phyloP scores from a whole-genome alignment of 2,329 filamentous ascomycete species.

The Fulvia fulva region DNA sequence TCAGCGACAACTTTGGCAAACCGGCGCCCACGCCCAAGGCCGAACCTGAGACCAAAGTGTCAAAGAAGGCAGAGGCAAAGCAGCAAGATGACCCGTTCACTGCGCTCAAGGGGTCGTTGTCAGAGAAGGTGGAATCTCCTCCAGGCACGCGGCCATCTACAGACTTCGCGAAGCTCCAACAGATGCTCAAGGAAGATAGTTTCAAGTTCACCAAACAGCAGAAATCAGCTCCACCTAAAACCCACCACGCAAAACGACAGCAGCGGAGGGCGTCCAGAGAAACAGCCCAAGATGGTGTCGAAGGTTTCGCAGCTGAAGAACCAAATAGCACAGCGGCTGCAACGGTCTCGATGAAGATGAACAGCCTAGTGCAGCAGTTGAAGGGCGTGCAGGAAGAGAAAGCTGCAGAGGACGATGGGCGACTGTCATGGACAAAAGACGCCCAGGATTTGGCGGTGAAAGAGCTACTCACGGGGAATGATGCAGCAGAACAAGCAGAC shows the following conservation, averaged over 20 bases:
- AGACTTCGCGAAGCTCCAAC: neutral
- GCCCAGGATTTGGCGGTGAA: neutral
- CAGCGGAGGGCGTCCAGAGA: neutral
- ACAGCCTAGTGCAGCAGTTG: neutral
- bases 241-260: neutral
- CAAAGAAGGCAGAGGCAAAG: neutral
- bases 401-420: neutral
- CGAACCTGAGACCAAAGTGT: neutral
- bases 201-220: too few species aligned
- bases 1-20: constrained; percentile 14
- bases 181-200: neutral
- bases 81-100: neutral
- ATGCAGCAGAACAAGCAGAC: neutral
- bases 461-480: neutral
- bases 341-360: neutral
- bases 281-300: neutral
- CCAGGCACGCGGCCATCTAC: neutral
- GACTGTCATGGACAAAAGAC: neutral
- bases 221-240: neutral
- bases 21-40: neutral
- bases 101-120: neutral
- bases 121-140: neutral
- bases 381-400: neutral
- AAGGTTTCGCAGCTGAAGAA: neutral
- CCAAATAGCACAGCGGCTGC: neutral